Evolutionary conservation across 345 rosid species (phyloP), one percentile per base, ranked within the genome.

Genomic region (Acer negundo): DNA sequence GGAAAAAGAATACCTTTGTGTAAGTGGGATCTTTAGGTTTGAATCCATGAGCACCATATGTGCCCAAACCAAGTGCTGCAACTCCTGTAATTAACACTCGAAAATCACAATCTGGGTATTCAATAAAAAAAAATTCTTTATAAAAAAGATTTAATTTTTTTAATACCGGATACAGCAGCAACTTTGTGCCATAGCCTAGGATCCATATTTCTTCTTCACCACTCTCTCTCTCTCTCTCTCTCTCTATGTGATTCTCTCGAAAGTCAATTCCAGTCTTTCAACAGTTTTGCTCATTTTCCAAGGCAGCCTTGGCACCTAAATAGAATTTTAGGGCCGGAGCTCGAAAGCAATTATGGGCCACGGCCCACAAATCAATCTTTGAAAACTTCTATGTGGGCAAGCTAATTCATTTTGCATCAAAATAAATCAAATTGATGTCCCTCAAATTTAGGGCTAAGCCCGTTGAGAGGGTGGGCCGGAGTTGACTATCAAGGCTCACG

Each of bases 1-100:
- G 24, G 10, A 40, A n/a, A 44, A 77, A 76, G 59, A 8, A 16
- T 7, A 92, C 98, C 94, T 96, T 89, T 82, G 89, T 92, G 87
- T 84, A 96, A 79, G 86, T 67, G 40, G 91, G 93, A 82, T 96
- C 88, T 74, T 92, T 74, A 20, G 97, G 99, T 72, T 89, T 94
- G 87, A 90, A 96, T 79, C 59, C 83, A 82, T 96, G 98, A 62
- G 90, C 88, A 46, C 98, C 99, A 62, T 92, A 92, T 13, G 99
- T 90, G 61, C 99, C 99, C 82, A 96, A 86, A 7, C 90, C 99
- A 76, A 96, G 90, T 65, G 97, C 98, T 38, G 95, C 94, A 55
- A 90, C 83, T 65, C 98, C 98, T 94, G 82, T 70, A 80, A 80
- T 51, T 70, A 9, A 9, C 13, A 75, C 10, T 42, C 79, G 59